phyloP scores from a whole-genome alignment of 2,329 filamentous ascomycete genomes.

The Fusarium redolens region DNA sequence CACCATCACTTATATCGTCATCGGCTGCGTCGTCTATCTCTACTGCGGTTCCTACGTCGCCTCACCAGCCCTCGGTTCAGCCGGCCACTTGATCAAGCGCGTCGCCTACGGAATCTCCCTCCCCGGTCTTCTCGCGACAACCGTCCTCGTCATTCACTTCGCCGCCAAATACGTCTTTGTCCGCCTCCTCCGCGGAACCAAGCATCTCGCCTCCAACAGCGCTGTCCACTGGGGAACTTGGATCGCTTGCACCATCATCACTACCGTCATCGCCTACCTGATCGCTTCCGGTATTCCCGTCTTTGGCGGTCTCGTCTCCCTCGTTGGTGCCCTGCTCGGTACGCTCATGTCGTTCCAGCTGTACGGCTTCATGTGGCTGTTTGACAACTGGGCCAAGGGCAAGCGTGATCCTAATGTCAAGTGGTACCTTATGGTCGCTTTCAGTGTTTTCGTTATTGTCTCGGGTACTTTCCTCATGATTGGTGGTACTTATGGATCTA shows the following conservation, averaged over 20 bases:
- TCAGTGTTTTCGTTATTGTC: slow-evolving; percentile 24
- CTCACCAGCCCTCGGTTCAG: slow-evolving; percentile 60
- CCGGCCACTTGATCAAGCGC: slow-evolving; percentile 56
- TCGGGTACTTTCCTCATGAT: slow-evolving; percentile 55
- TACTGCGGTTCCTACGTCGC: slow-evolving; percentile 60
- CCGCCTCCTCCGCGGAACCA: slow-evolving; percentile 44
- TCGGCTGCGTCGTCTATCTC: slow-evolving; percentile 57
- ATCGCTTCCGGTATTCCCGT: slow-evolving; percentile 42
- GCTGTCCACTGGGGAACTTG: slow-evolving; percentile 47
- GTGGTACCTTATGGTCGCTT: slow-evolving; percentile 36
- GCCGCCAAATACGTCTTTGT: slow-evolving; percentile 35
- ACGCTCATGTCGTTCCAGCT: slow-evolving; percentile 48
- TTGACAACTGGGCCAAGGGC: slow-evolving; percentile 43
- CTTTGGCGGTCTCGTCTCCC: slow-evolving; percentile 45
- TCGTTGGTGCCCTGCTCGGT: slow-evolving; percentile 46
- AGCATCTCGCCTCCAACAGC: slow-evolving; percentile 47
- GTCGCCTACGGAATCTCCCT: slow-evolving; percentile 55
- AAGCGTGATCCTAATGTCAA: slow-evolving; percentile 3
- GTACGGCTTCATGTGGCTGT: slow-evolving; percentile 47
- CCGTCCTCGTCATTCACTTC: slow-evolving; percentile 44
- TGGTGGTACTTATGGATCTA: slow-evolving; percentile 58
- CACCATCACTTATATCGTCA: slow-evolving; percentile 48
- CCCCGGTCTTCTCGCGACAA: slow-evolving; percentile 46
- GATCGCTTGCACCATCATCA: slow-evolving; percentile 45
- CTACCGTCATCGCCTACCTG: slow-evolving; percentile 45